A percentile compares a stretch with the other conserved stretches of the same genome.
Conservation (phyloP, 2,329 filamentous ascomycete species). For the Celoporthe dispersa region DNA sequence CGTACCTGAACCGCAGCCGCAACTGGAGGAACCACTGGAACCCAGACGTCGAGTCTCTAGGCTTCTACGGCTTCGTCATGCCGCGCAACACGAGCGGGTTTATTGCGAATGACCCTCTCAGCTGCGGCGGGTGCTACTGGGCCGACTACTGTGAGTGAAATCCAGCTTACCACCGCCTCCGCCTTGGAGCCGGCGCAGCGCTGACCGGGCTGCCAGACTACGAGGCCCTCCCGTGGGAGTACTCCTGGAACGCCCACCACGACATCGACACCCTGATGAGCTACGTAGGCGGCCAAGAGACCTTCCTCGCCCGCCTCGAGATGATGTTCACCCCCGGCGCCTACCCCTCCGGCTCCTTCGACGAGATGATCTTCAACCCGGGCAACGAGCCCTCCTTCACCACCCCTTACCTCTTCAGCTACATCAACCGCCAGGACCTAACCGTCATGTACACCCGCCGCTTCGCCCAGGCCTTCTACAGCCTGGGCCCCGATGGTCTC, state of each 20-base stretch:
- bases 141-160: slow-evolving; percentile 51
- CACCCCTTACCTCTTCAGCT: slow-evolving; percentile 72
- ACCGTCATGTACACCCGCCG: slow-evolving; percentile 62
- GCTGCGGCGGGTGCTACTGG: slow-evolving; percentile 70
- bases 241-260: slow-evolving; percentile 71
- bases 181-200: no score
- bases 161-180: no score
- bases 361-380: slow-evolving; percentile 66
- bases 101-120: slow-evolving; percentile 58
- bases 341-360: slow-evolving; percentile 49
- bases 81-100: slow-evolving; percentile 59
- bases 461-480: slow-evolving; percentile 65
- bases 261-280: slow-evolving; percentile 61
- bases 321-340: slow-evolving; percentile 61
- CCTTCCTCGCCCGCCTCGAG: slow-evolving; percentile 62
- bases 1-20: slow-evolving; percentile 65
- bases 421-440: slow-evolving; percentile 64
- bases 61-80: slow-evolving; percentile 69
- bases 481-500: slow-evolving; percentile 57
- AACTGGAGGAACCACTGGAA: slow-evolving; percentile 80
- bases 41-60: slow-evolving; percentile 56
- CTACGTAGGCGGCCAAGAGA: slow-evolving; percentile 57
- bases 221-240: slow-evolving; percentile 66
- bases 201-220: slow-evolving; percentile 44
- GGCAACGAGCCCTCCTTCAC: slow-evolving; percentile 72